Base-by-base conservation (phyloP, 345 rosid species). In the Pistacia atlantica region DNA sequence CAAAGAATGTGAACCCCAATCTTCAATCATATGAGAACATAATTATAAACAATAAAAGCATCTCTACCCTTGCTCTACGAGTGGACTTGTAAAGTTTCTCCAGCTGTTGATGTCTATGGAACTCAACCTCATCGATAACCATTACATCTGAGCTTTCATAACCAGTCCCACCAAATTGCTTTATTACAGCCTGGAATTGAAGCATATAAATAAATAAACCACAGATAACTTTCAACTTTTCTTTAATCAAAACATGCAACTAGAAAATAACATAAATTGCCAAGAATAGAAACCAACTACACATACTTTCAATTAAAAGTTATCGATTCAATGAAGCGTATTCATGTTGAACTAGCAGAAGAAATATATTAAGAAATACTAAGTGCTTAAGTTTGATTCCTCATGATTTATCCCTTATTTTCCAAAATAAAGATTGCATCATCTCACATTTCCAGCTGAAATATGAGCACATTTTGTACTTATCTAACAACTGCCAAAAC, bases 51-150 rank as follows among this genome's bases (percentile, higher is more conserved):
- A 70, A 65, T 2, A 65, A 74, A 55, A 77, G 22, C 56, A 62
- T 55, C 31, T 65, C 54, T 75, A 95, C 99, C 96, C 89, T 93
- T 12, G 87, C 93, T 13, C 92, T 80, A 66, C 97, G 97, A 75
- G 99, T 95, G 60, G 90, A 80, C 46, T 89, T 85, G 84, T 95
- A 95, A 71, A 93, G 86, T 67, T 95, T 95, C 69, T 95, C 98
- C 51, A 95, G 87, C 62, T 95, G 97, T 16, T 92, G 97, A 88
- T 95, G 99, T 55, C 99, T 90, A 71, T 93, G 98, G 96, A 95
- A 75, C 86, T 93, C 99, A 2, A 92, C 80, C 85, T 95, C 98
- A 70, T 95, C 99, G 70, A 90, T 93, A 75, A 93, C 97, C 89
- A 95, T 70, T 11, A 90, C 92, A 82, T 83, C 92, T 1, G 99